A percentile compares a stretch with the other conserved stretches of the same genome.
phyloP scores from a whole-genome alignment of 768 basidiomycete genomes.

The Boletus sensibilis region DNA sequence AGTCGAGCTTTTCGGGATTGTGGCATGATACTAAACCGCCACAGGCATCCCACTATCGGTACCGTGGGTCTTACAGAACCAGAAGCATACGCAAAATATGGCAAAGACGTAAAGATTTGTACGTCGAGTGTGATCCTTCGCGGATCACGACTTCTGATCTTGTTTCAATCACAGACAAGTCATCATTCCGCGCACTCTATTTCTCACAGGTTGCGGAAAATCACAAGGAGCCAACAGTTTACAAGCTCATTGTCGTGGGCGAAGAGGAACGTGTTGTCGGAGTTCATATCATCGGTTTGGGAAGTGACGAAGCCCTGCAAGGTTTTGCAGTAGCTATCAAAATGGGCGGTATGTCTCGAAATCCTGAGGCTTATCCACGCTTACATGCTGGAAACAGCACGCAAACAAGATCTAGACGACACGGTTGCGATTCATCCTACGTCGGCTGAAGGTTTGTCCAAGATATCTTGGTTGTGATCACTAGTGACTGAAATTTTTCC shows the following conservation, averaged over 20 bases:
- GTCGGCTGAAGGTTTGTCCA: constrained; percentile 67
- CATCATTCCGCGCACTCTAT: constrained; percentile 80
- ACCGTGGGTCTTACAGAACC: constrained; percentile 94
- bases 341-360: constrained; percentile 65
- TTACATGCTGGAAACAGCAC: constrained; percentile 41
- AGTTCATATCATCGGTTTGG: constrained; percentile 86
- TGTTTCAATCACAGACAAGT: constrained; percentile 55
- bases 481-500: constrained; percentile 12
- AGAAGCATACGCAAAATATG: constrained; percentile 84
- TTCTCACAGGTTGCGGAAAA: constrained; percentile 88
- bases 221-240: constrained; percentile 93
- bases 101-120: constrained; percentile 91
- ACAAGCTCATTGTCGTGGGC: constrained; percentile 87
- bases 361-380: not conserved
- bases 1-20: constrained; percentile 34
- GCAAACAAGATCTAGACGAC: constrained; percentile 79
- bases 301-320: constrained; percentile 93
- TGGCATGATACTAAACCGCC: constrained; percentile 2
- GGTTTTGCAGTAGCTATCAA: constrained; percentile 97
- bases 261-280: constrained; percentile 96
- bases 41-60: constrained; percentile 91
- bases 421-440: constrained; percentile 93
- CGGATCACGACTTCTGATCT: not conserved
- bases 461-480: not conserved
- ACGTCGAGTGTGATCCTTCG: constrained; percentile 32